phyloP scores from a whole-genome alignment of 805 yeast genomes.

The Saturnispora bothae region DNA sequence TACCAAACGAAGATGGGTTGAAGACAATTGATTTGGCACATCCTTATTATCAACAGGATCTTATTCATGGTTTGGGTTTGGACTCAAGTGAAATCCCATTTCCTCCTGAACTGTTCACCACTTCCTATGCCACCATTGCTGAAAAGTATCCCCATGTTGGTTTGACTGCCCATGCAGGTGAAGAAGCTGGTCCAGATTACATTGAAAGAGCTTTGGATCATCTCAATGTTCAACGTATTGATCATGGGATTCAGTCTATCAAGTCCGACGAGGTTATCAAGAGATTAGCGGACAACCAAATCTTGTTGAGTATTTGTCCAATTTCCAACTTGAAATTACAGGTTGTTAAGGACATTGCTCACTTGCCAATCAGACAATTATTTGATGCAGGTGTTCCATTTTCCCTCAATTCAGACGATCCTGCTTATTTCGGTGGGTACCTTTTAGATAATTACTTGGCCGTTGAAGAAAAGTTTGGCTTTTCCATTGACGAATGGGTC shows the following conservation, averaged over 20 bases:
- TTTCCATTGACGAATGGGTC: slow-evolving; percentile 51
- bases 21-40: slow-evolving; percentile 45
- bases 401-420: slow-evolving; percentile 70
- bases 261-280: slow-evolving; percentile 44
- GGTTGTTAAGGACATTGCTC: slow-evolving; percentile 56
- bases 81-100: slow-evolving; percentile 72
- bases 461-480: slow-evolving; percentile 57
- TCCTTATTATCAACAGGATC: slow-evolving; percentile 42
- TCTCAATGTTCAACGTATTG: slow-evolving; percentile 59
- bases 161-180: slow-evolving; percentile 83
- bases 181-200: slow-evolving; percentile 72
- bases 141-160: slow-evolving; percentile 42
- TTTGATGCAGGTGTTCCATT: slow-evolving; percentile 57
- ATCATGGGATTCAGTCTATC: slow-evolving; percentile 66
- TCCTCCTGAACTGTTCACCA: slow-evolving; percentile 61
- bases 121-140: slow-evolving; percentile 45
- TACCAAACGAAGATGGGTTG: slow-evolving; percentile 50
- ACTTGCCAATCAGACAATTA: slow-evolving; percentile 55
- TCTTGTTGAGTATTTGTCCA: slow-evolving; percentile 66
- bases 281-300: slow-evolving; percentile 44
- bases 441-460: slow-evolving; percentile 63
- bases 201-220: slow-evolving; percentile 48
- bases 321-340: slow-evolving; percentile 66
- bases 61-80: slow-evolving; percentile 68
- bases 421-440: slow-evolving; percentile 81